Evolutionary conservation across 2,329 filamentous ascomycete genomes (phyloP).

Genomic region (Aspergillus fructus): DNA sequence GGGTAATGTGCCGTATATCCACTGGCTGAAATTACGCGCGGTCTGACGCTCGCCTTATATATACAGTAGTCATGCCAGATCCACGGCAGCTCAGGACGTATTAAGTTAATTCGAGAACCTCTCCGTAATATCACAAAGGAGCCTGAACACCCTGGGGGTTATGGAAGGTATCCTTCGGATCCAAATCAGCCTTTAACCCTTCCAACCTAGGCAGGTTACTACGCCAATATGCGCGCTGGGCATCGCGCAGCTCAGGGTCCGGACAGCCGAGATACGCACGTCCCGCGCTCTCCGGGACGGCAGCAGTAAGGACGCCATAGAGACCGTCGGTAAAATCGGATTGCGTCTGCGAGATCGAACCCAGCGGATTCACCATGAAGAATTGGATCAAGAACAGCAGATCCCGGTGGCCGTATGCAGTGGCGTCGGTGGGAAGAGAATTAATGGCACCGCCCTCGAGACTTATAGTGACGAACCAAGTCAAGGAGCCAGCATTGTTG

Average conservation of each 20-base stretch:
- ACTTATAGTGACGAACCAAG: constrained; percentile 2
- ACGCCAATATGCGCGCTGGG: constrained; percentile 57
- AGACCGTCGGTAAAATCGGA: no score
- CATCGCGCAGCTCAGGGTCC: constrained; percentile 49
- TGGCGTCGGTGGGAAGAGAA: constrained; percentile 55
- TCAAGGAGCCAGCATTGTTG: constrained; percentile 29
- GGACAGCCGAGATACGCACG: constrained; percentile 64
- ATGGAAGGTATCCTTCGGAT: constrained; percentile 56
- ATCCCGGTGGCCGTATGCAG: constrained; percentile 63
- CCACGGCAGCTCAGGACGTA: no score
- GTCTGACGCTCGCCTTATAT: no score
- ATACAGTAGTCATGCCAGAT: no score
- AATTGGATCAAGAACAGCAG: constrained; percentile 29
- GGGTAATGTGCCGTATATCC: no score
- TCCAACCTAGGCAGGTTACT: constrained; percentile 50
- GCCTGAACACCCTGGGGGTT: constrained; percentile 54
- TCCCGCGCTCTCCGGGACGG: no score
- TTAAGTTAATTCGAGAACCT: no score
- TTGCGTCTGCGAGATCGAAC: no score
- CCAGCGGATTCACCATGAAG: no score
- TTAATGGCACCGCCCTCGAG: constrained; percentile 52
- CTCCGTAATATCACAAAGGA: no score
- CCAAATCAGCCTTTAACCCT: constrained; percentile 53
- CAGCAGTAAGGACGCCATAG: no score
- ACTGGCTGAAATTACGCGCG: no score